Base-by-base conservation (phyloP, 2,329 filamentous ascomycete species). In the Meredithiella fracta region DNA sequence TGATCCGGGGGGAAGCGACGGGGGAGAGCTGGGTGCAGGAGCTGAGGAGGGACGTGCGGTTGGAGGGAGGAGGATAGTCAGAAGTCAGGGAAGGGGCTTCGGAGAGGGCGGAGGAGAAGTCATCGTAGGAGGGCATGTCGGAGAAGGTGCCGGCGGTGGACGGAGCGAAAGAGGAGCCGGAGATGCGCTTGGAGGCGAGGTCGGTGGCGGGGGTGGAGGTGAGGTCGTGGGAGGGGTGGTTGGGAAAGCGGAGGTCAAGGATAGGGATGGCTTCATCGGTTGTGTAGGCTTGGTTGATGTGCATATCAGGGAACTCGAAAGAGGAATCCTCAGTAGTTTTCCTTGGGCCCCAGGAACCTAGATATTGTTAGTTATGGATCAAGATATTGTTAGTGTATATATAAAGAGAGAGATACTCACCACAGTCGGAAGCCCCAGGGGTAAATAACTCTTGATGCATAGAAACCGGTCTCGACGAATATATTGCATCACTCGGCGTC, bases 91-190 rank as follows among this genome's bases (percentile, higher is more conserved):
- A 83, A 31, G 80, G 77, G 38, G 80, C 79, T 60, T 86, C 82
- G 6, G 82, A 83, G 57, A 82, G 67, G 22, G 78, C 73, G 23
- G 82, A 71, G 15, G 83, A 81, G 63, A 84, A 79, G 60, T 88
- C 83, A 57, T 88, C 83, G 64, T 83, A 86, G 3, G 80, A 80
- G 52, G 80, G 75, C 66, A 85, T 78, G 62, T 86, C 83, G 3
- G 81, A 83, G 20, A 84, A 70, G 22, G 73, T 74, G 22, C 81
- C 76, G 44, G 76, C 76, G 0, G 78, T 85, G 15, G 83, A 86
- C 69, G 86, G 76, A 40, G 82, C 84, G 63, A 85, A 85, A 1
- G 83, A 86, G 1, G 83, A 86, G 51, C 82, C 82, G 20, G 83
- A 86, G 72, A 85, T 77, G 59, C 82, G 76, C 58, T 82, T 75